phyloP scores from a whole-genome alignment of 805 yeast species.

The Ascoidea tarda region DNA sequence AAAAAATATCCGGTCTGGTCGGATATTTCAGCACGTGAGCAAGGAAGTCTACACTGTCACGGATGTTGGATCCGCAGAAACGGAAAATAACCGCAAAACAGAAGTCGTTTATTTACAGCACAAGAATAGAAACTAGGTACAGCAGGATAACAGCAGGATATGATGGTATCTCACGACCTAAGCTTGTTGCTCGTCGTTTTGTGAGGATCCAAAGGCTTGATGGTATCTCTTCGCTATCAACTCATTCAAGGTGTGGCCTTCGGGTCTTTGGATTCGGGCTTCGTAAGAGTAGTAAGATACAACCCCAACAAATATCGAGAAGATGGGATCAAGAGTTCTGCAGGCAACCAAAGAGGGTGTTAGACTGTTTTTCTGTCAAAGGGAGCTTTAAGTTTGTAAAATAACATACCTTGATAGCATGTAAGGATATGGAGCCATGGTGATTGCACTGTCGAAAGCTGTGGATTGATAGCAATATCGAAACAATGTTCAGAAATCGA shows the following conservation, averaged over 20 bases:
- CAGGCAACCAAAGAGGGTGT: background rate
- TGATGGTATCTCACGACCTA: too few relatives aligned
- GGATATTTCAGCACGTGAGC: too few relatives aligned
- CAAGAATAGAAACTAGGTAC: too few relatives aligned
- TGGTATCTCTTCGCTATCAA: slow-evolving; percentile 24
- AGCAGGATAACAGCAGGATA: too few relatives aligned
- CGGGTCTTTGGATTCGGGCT: slow-evolving; percentile 35
- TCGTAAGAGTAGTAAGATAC: slow-evolving; percentile 54
- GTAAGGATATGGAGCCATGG: slow-evolving; percentile 26
- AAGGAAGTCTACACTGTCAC: too few relatives aligned
- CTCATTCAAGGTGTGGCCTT: slow-evolving; percentile 47
- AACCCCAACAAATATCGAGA: slow-evolving; percentile 49
- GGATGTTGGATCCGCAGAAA: too few relatives aligned
- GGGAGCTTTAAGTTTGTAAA: slow-evolving; percentile 4
- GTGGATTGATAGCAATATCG: too few relatives aligned
- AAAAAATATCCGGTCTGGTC: too few relatives aligned
- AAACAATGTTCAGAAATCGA: too few relatives aligned
- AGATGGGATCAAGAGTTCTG: slow-evolving; percentile 47
- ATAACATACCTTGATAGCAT: slow-evolving; percentile 26
- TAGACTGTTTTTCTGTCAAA: slow-evolving; percentile 2
- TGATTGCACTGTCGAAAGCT: background rate
- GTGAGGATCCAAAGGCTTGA: background rate
- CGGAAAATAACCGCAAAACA: too few relatives aligned
- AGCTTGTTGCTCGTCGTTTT: background rate
- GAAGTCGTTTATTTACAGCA: too few relatives aligned